These are phyloP conservation scores for Coniella lustricola DNA, from an alignment of 2,329 filamentous ascomycete species.

Conservation along the genomic window DNA sequence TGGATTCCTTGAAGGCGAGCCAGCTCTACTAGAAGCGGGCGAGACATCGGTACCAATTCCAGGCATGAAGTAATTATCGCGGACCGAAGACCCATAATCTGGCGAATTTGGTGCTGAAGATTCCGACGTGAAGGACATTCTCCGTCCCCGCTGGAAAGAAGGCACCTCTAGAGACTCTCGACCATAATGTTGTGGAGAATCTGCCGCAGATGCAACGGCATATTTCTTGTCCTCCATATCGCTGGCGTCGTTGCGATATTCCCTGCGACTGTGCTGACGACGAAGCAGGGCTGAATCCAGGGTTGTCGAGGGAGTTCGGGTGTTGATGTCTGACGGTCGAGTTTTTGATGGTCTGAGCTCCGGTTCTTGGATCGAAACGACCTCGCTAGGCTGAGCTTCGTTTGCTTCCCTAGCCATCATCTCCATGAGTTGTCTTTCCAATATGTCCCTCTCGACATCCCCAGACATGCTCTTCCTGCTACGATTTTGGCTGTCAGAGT, in stretches of 20 bases:
- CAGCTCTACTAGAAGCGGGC: slow-evolving; percentile 49
- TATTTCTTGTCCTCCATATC: slow-evolving; percentile 30
- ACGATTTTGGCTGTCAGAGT: slow-evolving; percentile 43
- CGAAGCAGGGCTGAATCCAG: slow-evolving; percentile 24
- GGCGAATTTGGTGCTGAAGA: slow-evolving; percentile 46
- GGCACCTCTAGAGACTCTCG: slow-evolving; percentile 45
- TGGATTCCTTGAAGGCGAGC: slow-evolving; percentile 57
- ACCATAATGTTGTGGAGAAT: slow-evolving; percentile 26
- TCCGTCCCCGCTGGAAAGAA: slow-evolving; percentile 24
- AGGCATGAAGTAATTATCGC: slow-evolving; percentile 45
- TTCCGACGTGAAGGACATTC: slow-evolving; percentile 36
- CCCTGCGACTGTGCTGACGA: slow-evolving; percentile 28
- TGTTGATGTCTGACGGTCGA: slow-evolving; percentile 24
- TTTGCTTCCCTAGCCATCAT: slow-evolving; percentile 49
- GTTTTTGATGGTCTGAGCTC: slow-evolving; percentile 29
- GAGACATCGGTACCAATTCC: slow-evolving; percentile 58
- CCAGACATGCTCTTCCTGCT: slow-evolving; percentile 41
- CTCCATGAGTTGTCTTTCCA: slow-evolving; percentile 57
- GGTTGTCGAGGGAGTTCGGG: slow-evolving; percentile 24
- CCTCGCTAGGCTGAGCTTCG: slow-evolving; percentile 35
- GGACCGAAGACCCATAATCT: slow-evolving; percentile 35
- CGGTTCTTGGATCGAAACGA: slow-evolving; percentile 23
- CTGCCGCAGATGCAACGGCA: slow-evolving; percentile 14
- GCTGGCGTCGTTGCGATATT: slow-evolving; percentile 33
- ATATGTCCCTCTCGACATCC: slow-evolving; percentile 43